Evolutionary conservation across 2,329 filamentous ascomycete genomes (phyloP), one percentile per base, ranked within the genome.

Genomic region (Metarhizium guizhouense): DNA sequence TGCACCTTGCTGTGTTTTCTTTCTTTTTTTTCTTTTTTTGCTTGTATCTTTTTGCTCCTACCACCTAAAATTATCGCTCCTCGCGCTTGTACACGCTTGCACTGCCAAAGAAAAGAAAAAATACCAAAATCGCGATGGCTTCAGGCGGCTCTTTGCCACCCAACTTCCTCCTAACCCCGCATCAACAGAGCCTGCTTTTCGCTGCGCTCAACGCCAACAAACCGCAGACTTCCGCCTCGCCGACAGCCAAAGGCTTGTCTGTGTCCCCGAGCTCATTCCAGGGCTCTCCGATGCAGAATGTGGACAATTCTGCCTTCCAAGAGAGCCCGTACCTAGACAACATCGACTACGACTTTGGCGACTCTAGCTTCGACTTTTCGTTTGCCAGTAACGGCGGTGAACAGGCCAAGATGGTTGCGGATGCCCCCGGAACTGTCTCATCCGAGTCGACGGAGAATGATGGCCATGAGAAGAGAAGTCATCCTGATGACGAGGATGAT

Each of bases 301-400:
- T 76, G 43, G 62, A 61, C 42, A 52, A 51, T 45, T 55, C 63
- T 55, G 79, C 75, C 60, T 80, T 83, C 48, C 83, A 90, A 36
- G 87, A 91, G 51, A 94, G 87, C 60, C 90, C 92, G 0, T 92
- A 86, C 65, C 78, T 95, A 56, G 90, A 96, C 67, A 70, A 68
- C 60, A 94, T 91, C 64, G 85, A 88, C 61, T 86, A 88, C 61
- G 85, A 88, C 50, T 84, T 90, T 56, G 89, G 92, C 57, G 88
- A 92, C 65, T 81, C 80, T 40, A 85, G 78, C 67, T 92, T 90
- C 67, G 88, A 91, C 63, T 92, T 92, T 53, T 72, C 70, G 29
- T 68, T 71, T 58, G 73, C 73, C 59, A 71, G 76, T 52, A 67
- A 64, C 53, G 54, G 34, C 14, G 56, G 48, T 38, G 75, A 82